Base-by-base conservation (phyloP, 208 protist species). In the Naegleria lovaniensis region DNA sequence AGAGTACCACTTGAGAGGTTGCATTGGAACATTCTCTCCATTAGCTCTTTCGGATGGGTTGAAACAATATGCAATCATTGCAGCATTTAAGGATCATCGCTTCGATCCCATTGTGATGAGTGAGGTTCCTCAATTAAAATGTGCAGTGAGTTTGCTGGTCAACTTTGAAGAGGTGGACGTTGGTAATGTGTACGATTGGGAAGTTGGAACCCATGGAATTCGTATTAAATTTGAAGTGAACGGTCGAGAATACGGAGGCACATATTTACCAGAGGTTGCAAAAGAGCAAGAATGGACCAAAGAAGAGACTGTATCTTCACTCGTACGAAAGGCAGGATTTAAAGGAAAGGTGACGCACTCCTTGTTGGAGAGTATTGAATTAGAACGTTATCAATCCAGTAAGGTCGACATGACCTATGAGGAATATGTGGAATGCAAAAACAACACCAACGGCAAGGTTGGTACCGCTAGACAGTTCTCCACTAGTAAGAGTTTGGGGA, bases 161-260 rank as follows among this genome's bases (percentile, higher is more conserved):
- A 91, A 92, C 22, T 93, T 92, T 92, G 91, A 92, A 76, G 43
- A 48, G 43, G 43, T 48, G 5, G 90, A 89, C 4, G 83, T 11
- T 38, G 25, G 76, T 6, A 25, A 75, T 25, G 33, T 15, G 4
- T 40, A 48, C 90, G 91, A 92, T 85, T 92, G 67, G 67, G 75
- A 59, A 39, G 85, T 93, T 89, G 92, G 92, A 58, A 91, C 29
- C 19, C 92, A 93, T 93, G 92, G 92, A 2, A 91, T 93, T 9
- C 87, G 89, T 67, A 91, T 93, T 39, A 58, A 11, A n/a, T 83
- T 92, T 22, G 43, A 48, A 48, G 43, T 48, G 43, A 48, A 48
- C 43, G 6, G 25, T 15, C 11, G 38, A 19, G n/a, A 15, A 5
- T 51, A n/a, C 1, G 38, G 83, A 36, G 79, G 76, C 4, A 93